A percentile compares a stretch with the other conserved stretches of the same genome.
Conservation (phyloP, 2,329 filamentous ascomycete species). For the Catunica adiposa region DNA sequence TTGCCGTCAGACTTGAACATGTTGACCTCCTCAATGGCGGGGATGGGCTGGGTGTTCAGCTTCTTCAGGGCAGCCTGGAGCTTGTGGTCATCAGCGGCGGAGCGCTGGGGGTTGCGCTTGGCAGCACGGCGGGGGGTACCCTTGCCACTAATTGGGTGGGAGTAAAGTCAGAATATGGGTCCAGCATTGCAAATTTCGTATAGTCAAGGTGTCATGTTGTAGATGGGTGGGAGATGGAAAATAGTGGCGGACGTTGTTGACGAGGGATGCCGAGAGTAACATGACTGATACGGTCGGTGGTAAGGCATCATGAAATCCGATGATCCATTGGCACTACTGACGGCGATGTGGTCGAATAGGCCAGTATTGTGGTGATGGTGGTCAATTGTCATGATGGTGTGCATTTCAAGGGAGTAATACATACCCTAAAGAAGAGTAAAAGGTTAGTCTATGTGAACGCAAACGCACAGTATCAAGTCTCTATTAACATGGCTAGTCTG, state of each 20-base stretch:
- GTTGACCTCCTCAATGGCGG: slow-evolving; percentile 99
- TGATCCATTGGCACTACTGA: not conserved
- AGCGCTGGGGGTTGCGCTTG: slow-evolving; percentile 91
- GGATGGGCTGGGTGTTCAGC: slow-evolving; percentile 98
- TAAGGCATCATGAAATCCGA: not conserved
- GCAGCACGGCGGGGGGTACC: slow-evolving; percentile 94
- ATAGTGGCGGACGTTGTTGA: not conserved
- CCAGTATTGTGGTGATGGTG: not conserved
- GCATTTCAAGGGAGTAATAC: slow-evolving; percentile 8
- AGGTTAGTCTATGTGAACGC: slow-evolving; percentile 15
- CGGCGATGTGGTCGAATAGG: slow-evolving; percentile 1
- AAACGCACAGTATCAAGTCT: not conserved
- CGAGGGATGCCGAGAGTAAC: not conserved
- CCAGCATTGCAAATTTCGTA: slow-evolving; percentile 12
- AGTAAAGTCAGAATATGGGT: slow-evolving; percentile 7
- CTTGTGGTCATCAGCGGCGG: slow-evolving; percentile 98
- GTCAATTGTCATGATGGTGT: not conserved
- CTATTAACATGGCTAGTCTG: not conserved
- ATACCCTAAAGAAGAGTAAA: slow-evolving; percentile 12
- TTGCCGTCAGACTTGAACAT: slow-evolving; percentile 99
- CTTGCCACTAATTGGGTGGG: slow-evolving; percentile 52
- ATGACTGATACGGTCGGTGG: not conserved
- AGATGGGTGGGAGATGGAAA: too few relatives aligned
- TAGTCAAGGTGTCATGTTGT: not conserved
- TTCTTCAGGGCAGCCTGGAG: slow-evolving; percentile 95